Base-by-base conservation (phyloP, 441 rosid genomes). In the Bocquillonia castaneifolia region DNA sequence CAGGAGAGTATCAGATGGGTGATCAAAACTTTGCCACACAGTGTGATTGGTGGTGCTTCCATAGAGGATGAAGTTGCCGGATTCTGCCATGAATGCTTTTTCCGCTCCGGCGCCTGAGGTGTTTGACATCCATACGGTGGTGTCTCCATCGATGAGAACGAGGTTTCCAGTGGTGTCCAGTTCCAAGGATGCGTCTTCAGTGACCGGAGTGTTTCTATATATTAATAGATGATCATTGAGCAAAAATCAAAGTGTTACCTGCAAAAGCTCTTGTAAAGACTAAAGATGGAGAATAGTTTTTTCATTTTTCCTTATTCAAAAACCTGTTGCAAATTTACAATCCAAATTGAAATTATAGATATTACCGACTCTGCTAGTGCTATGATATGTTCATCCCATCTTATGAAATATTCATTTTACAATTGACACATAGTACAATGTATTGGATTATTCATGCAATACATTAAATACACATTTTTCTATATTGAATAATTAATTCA, bases 1-100 rank as follows among this genome's bases (percentile, higher is more conserved):
- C 23, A 90, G 89, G 58, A 93, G 86, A 26, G 91, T 90, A 63
- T 93, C 96, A 0, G 97, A 82, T 10, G 98, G 98, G 69, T 90
- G 85, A 1, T 74, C 65, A 72, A 93, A 93, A 75, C 91, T 87
- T 67, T 93, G 87, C 98, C 98, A 93, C 2, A 74, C 80, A 44
- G 79, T 60, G 36, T 34, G 79, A 67, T 81, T 74, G 58, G 72
- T 60, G 31, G 70, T 15, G 54, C 81, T 70, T 3, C 53, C n/a
- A 64, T 72, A 75, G 55, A 93, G 91, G 63, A 89, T 72, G 67
- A 93, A 83, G 81, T 90, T 93, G 67, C 98, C 98, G 44, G 96
- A 81, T 74, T 93, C 98, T 47, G 76, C 78, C 88, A 93, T 81
- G 77, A 60, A 53, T 2, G 89, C 98, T 7, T 77, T 65, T 37